These are phyloP conservation scores for Tetrastigma voinierianum DNA, from an alignment of 164 flowering plant species.

Conservation along the genomic window DNA sequence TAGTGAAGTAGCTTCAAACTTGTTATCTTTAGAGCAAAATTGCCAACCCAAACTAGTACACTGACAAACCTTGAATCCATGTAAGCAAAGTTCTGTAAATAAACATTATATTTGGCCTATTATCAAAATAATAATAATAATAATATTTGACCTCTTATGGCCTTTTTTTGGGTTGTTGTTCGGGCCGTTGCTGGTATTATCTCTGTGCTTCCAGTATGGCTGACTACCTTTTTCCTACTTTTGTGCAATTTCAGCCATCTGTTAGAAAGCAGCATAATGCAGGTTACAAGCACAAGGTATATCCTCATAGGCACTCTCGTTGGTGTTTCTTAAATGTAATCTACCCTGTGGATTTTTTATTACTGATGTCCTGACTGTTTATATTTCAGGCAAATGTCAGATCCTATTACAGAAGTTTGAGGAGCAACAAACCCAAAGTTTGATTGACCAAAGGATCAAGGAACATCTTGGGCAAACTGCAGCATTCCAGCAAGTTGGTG, in stretches of 20 bases:
- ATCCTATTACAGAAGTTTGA: constrained; percentile 89
- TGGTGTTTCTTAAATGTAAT: not conserved
- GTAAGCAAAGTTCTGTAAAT: too few species aligned
- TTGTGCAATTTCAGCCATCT: constrained; percentile 68
- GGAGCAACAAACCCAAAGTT: constrained; percentile 87
- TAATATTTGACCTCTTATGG: too few species aligned
- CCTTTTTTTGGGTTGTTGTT: too few species aligned
- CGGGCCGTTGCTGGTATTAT: too few species aligned
- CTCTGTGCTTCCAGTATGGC: too few species aligned
- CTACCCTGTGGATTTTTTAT: not conserved
- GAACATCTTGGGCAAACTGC: constrained; percentile 89
- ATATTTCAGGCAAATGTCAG: constrained; percentile 81
- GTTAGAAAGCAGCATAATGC: constrained; percentile 98
- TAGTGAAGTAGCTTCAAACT: too few species aligned
- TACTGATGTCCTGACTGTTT: not conserved
- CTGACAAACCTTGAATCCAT: too few species aligned
- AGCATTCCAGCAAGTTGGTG: constrained; percentile 85
- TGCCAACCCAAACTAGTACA: too few species aligned
- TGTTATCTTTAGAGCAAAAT: too few species aligned
- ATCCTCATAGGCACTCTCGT: not conserved
- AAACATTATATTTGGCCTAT: too few species aligned
- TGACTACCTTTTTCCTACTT: not conserved
- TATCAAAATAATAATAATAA: too few species aligned
- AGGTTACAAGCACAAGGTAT: constrained; percentile 98
- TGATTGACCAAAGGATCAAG: constrained; percentile 91